These are phyloP conservation scores for Oryza glumipatula DNA, from an alignment of 176 grass and related monocot species.

Conservation along the genomic window DNA sequence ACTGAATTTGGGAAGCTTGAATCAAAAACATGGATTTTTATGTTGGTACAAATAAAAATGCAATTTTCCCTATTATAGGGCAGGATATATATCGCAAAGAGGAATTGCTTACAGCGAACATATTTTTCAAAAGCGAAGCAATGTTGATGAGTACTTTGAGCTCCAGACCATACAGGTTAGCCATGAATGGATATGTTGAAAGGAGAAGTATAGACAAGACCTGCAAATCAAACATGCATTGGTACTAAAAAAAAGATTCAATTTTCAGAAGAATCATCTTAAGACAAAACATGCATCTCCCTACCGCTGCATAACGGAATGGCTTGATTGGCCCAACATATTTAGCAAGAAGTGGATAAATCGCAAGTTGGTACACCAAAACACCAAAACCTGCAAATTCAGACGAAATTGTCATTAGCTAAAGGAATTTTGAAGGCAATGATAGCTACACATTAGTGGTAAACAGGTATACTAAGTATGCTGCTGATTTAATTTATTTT, in stretches of 20 bases:
- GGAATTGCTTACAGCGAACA: constrained; percentile 53
- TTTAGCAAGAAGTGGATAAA: constrained; percentile 58
- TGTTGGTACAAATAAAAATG: background rate
- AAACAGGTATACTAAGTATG: background rate
- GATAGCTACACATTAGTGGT: background rate
- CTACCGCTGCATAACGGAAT: constrained; percentile 56
- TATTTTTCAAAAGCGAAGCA: constrained; percentile 61
- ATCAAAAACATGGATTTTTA: constrained; percentile 11
- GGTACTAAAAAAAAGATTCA: background rate
- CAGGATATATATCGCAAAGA: background rate
- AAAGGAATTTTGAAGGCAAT: background rate
- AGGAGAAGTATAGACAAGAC: constrained; percentile 65
- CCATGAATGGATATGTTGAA: constrained; percentile 63
- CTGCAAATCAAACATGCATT: constrained; percentile 43
- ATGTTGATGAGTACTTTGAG: constrained; percentile 61
- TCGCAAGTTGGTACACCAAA: constrained; percentile 55
- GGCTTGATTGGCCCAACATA: constrained; percentile 53
- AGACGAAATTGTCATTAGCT: background rate
- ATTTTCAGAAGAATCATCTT: constrained; percentile 11
- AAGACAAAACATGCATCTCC: constrained; percentile 26
- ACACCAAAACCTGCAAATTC: constrained; percentile 57
- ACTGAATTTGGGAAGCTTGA: background rate
- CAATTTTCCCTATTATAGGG: background rate
- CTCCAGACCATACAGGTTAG: constrained; percentile 46
- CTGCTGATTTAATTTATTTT: constrained; percentile 13